Evolutionary conservation across 2,329 filamentous ascomycete genomes (phyloP).

Genomic region (Cordyceps fumosorosea): DNA sequence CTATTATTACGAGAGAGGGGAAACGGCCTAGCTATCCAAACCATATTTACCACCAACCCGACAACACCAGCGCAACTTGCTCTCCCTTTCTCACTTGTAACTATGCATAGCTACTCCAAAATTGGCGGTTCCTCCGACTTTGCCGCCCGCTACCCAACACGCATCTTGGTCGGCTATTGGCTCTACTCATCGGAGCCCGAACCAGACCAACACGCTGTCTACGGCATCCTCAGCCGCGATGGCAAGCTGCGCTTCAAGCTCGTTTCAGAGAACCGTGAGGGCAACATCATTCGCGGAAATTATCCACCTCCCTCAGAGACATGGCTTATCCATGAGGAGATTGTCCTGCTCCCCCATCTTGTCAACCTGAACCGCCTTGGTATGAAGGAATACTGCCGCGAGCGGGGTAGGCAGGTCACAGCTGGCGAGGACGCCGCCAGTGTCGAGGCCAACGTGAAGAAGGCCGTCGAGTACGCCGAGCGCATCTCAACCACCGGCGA

Average conservation of each 20-base stretch:
- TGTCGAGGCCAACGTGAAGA: constrained; percentile 6
- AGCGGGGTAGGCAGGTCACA: constrained; percentile 2
- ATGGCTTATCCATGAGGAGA: constrained; percentile 10
- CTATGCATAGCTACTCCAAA: constrained; percentile 12
- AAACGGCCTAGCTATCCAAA: background rate
- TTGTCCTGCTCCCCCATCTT: constrained; percentile 6
- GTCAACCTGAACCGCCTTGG: constrained; percentile 11
- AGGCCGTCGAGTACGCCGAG: constrained; percentile 10
- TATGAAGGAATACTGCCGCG: constrained; percentile 14
- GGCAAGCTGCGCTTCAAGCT: constrained; percentile 13
- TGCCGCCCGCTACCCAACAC: constrained; percentile 12
- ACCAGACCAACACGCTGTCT: constrained; percentile 14
- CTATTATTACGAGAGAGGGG: background rate
- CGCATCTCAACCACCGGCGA: background rate
- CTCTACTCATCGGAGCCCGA: constrained; percentile 10
- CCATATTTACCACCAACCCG: background rate
- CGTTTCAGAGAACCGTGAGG: constrained; percentile 10
- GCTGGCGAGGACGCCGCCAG: constrained; percentile 1
- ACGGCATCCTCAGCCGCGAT: constrained; percentile 12
- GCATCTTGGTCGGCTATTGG: constrained; percentile 14
- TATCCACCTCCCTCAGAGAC: constrained; percentile 4
- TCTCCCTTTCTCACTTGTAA: background rate
- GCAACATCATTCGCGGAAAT: constrained; percentile 2
- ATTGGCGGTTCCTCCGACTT: constrained; percentile 11
- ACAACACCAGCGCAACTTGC: background rate